These are phyloP conservation scores for Phytophthora megakarya DNA, from an alignment of 352 stramenopile genomes.

Conservation along the genomic window DNA sequence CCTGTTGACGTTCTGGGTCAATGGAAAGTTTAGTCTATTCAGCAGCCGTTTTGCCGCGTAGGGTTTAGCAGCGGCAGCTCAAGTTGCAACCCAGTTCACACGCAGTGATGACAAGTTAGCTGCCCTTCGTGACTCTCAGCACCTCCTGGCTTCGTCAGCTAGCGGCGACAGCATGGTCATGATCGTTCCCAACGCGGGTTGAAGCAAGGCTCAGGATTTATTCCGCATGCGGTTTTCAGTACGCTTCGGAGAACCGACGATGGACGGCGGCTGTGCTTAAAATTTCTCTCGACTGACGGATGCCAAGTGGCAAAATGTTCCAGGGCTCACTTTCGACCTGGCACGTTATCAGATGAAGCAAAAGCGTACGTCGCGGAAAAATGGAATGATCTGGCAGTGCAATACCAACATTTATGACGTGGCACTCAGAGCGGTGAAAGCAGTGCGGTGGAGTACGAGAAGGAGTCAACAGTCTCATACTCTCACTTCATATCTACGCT, in stretches of 20 bases:
- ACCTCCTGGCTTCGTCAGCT: background rate
- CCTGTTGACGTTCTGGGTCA: constrained; percentile 18
- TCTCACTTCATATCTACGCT: no score
- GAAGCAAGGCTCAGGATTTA: background rate
- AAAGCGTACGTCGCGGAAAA: background rate
- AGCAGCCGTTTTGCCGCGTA: background rate
- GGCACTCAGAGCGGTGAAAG: background rate
- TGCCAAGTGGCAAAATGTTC: constrained; percentile 12
- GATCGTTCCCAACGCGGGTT: background rate
- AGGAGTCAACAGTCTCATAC: no score
- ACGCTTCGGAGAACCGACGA: no score
- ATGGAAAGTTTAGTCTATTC: constrained; percentile 20
- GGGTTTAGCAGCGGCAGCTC: background rate
- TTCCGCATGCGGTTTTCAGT: no score
- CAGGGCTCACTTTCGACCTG: constrained; percentile 11
- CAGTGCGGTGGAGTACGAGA: background rate
- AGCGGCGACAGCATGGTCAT: no score
- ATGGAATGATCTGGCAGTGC: background rate
- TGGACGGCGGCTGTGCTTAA: constrained; percentile 7
- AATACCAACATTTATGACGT: constrained; percentile 17
- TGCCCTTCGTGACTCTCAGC: constrained; percentile 11
- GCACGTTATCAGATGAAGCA: constrained; percentile 2
- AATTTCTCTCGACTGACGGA: constrained; percentile 1
- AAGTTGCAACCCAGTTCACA: constrained; percentile 6
- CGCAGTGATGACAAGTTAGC: constrained; percentile 19